Percentiles rank a stretch among this genome's conserved stretches.
Conservation (phyloP, 2,329 filamentous ascomycete genomes). For the Penicillium palitans region DNA sequence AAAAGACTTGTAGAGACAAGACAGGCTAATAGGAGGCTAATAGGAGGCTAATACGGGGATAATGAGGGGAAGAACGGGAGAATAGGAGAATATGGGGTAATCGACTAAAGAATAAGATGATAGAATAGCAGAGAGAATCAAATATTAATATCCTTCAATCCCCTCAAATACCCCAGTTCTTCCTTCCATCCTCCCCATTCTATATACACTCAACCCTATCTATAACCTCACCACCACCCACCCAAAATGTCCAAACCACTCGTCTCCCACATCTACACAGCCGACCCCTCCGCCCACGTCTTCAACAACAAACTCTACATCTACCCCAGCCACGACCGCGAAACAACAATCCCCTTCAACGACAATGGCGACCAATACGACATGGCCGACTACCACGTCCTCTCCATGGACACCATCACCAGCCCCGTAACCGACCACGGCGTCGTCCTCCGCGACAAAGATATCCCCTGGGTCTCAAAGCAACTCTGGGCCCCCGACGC, state of each 20-base stretch:
- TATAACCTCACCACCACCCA: background rate
- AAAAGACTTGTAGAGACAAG: background rate
- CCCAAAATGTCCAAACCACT: slow-evolving; percentile 52
- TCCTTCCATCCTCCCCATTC: too few species aligned
- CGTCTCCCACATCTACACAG: slow-evolving; percentile 74
- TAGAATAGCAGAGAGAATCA: background rate
- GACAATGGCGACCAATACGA: slow-evolving; percentile 85
- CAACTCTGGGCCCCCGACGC: slow-evolving; percentile 82
- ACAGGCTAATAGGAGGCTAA: background rate
- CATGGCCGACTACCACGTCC: slow-evolving; percentile 82
- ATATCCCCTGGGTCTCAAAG: slow-evolving; percentile 74
- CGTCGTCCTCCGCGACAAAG: slow-evolving; percentile 62
- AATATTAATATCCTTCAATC: background rate
- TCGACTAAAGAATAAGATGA: background rate
- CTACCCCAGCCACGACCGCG: slow-evolving; percentile 78
- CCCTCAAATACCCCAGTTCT: background rate
- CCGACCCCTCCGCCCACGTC: slow-evolving; percentile 77
- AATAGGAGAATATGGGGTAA: background rate
- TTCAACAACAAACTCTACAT: slow-evolving; percentile 75
- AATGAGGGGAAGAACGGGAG: background rate
- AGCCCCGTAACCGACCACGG: slow-evolving; percentile 70
- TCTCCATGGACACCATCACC: slow-evolving; percentile 60
- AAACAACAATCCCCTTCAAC: slow-evolving; percentile 72
- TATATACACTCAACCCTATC: background rate
- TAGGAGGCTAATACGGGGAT: background rate